A percentile compares a stretch with the other conserved stretches of the same genome.
phyloP scores from a whole-genome alignment of 2,329 filamentous ascomycete species.

The Dactylellina cionopaga region DNA sequence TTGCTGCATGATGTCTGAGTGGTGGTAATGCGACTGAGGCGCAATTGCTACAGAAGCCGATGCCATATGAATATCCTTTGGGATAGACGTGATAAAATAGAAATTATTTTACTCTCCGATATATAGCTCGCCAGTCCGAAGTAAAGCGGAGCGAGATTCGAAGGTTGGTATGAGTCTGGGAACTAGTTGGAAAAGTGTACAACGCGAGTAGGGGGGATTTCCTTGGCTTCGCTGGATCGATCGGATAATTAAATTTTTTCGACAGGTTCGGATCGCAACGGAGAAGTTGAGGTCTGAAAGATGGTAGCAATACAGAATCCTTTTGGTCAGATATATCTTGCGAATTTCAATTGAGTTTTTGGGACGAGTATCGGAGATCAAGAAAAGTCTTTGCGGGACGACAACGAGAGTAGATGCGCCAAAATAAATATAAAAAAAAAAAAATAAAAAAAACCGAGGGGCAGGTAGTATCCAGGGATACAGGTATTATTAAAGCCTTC shows the following conservation, averaged over 20 bases:
- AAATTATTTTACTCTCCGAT: slow-evolving; percentile 44
- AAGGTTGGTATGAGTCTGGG: slow-evolving; percentile 13
- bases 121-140: slow-evolving; percentile 38
- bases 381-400: not conserved
- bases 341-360: slow-evolving; percentile 44
- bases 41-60: slow-evolving; percentile 53
- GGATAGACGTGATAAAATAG: slow-evolving; percentile 35
- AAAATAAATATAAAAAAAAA: slow-evolving; percentile 6
- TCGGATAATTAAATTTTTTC: slow-evolving; percentile 27
- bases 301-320: slow-evolving; percentile 26
- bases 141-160: slow-evolving; percentile 25
- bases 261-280: not conserved
- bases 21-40: slow-evolving; percentile 50
- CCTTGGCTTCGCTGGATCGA: slow-evolving; percentile 16
- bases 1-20: slow-evolving; percentile 49
- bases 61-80: slow-evolving; percentile 50
- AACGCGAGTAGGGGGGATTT: slow-evolving; percentile 8
- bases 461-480: slow-evolving; percentile 29
- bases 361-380: slow-evolving; percentile 40
- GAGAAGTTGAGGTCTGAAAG: slow-evolving; percentile 3
- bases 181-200: slow-evolving; percentile 19
- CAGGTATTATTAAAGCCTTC: slow-evolving; percentile 1
- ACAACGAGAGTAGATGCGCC: not conserved
- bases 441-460: slow-evolving; percentile 45
- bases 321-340: slow-evolving; percentile 39